Evolutionary conservation across 2,329 filamentous ascomycete genomes (phyloP), one percentile per base, ranked within the genome.

Genomic region (Colletotrichum magnum): DNA sequence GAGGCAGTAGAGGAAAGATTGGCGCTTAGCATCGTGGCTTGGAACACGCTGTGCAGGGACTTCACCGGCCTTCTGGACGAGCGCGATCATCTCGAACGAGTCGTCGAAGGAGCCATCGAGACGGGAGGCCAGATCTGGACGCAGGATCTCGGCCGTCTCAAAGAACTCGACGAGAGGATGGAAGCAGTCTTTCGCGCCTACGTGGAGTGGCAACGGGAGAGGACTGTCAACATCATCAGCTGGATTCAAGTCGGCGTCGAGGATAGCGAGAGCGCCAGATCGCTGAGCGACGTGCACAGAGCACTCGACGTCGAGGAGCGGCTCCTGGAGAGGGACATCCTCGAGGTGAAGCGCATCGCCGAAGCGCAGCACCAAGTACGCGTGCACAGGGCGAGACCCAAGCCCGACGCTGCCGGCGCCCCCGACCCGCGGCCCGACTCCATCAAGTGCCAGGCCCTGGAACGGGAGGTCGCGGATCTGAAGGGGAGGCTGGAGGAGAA

Each of bases 291-390:
- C 5, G 36, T 60, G 7, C 58, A 60, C 16, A 13, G 24, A 1
- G 47, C 9, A 5, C 28, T 60, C 15, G 6, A 1, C 6, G 18
- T 6, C 6, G 50, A 54, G 15, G 24, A 21, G 39, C 16, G 10
- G 3, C 12, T 54, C 6, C 26, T 62, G 12, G 13, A 21, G 24
- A 21, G 18, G 6, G 24, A 39, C 12, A 13, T 54, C 26, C 32
- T 36, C 36, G 26, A 10, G 2, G 15, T 62, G 21, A 62, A 47
- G 41, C 16, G 39, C 16, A 53, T 47, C 39, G 59, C 59, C 26
- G 48, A 52, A 15, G 10, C 43, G n/a, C 28, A 60, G 21, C 32
- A 16, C 32, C 12, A 26, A 28, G 13, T 18, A 4, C 57, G 57
- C 9, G 4, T 48, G 45, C 6, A 10, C 16, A 43, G 41, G 16